Evolutionary conservation across 345 rosid genomes (phyloP).

Genomic region (Raphanus raphanistrum): DNA sequence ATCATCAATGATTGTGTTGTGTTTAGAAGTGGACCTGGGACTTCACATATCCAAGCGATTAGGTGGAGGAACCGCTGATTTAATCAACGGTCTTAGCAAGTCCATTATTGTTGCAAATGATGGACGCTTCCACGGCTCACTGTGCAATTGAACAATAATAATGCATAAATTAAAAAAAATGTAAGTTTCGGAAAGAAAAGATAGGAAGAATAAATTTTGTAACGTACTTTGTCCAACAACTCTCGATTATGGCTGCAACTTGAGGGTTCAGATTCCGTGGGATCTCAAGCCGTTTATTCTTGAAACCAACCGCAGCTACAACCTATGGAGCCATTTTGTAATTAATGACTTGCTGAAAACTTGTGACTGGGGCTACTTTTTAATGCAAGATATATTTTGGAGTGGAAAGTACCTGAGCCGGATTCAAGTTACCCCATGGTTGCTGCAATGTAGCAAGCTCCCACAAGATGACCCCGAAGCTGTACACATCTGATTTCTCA

Average conservation of each 20-base stretch:
- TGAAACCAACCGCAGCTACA: constrained; percentile 99
- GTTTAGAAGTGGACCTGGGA: background rate
- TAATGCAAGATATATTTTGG: background rate
- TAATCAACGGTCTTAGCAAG: constrained; percentile 68
- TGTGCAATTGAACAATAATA: constrained; percentile 32
- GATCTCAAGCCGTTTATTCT: constrained; percentile 85
- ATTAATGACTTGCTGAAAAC: background rate
- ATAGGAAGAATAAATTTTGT: background rate
- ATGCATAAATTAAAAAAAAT: background rate
- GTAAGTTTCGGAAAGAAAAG: background rate
- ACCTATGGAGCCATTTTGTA: constrained; percentile 50
- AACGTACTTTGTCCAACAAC: constrained; percentile 89
- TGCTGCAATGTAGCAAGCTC: constrained; percentile 94
- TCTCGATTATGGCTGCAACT: constrained; percentile 78
- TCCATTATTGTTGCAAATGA: constrained; percentile 89
- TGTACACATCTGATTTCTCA: constrained; percentile 92
- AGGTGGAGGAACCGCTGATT: constrained; percentile 58
- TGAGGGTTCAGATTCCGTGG: constrained; percentile 79
- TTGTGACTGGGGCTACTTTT: background rate
- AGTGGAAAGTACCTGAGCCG: constrained; percentile 78
- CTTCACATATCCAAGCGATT: constrained; percentile 40
- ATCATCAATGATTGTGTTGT: background rate
- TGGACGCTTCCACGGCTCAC: constrained; percentile 98
- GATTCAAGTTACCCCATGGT: constrained; percentile 94
- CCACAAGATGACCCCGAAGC: constrained; percentile 98